These are phyloP conservation scores for Xylariaceae sp. DNA, from an alignment of 2,329 filamentous ascomycete genomes.

Conservation along the genomic window DNA sequence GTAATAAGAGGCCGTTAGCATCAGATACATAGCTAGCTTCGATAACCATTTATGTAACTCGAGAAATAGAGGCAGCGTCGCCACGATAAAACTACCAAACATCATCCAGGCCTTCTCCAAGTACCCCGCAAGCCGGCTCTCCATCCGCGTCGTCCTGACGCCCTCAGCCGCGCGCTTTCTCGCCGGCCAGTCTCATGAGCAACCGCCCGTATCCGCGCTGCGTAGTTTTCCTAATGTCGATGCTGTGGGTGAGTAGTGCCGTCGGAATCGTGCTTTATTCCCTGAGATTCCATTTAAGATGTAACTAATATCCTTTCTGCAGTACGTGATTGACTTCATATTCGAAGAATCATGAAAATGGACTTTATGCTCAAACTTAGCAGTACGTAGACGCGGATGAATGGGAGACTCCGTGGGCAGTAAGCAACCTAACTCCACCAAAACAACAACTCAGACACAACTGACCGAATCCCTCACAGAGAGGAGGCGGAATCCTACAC, in stretches of 20 bases:
- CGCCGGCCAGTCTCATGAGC: slow-evolving; percentile 68
- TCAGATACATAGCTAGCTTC: neutral
- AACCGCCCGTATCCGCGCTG: slow-evolving; percentile 63
- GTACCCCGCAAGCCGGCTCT: slow-evolving; percentile 46
- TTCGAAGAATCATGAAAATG: too few relatives aligned
- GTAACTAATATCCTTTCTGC: slow-evolving; percentile 1
- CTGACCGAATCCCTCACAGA: slow-evolving; percentile 25
- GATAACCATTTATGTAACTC: slow-evolving; percentile 2
- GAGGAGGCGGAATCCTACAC: slow-evolving; percentile 78
- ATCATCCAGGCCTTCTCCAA: slow-evolving; percentile 57
- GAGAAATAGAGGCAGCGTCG: slow-evolving; percentile 57
- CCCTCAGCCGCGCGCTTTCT: slow-evolving; percentile 71
- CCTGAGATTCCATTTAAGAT: neutral
- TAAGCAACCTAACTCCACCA: slow-evolving; percentile 2
- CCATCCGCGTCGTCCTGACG: slow-evolving; percentile 82
- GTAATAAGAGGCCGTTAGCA: neutral
- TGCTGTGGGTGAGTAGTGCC: slow-evolving; percentile 45
- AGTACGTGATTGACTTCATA: slow-evolving; percentile 9
- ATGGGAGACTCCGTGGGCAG: slow-evolving; percentile 72
- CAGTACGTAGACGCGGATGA: slow-evolving; percentile 77
- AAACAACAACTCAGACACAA: neutral
- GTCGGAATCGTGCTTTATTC: neutral
- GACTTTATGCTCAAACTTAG: slow-evolving; percentile 9
- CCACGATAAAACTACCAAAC: slow-evolving; percentile 75
- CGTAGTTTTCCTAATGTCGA: slow-evolving; percentile 66